Percentiles rank a stretch among this genome's conserved stretches.
phyloP scores from a whole-genome alignment of 2,329 filamentous ascomycete genomes.

The Rutstroemia sp. region DNA sequence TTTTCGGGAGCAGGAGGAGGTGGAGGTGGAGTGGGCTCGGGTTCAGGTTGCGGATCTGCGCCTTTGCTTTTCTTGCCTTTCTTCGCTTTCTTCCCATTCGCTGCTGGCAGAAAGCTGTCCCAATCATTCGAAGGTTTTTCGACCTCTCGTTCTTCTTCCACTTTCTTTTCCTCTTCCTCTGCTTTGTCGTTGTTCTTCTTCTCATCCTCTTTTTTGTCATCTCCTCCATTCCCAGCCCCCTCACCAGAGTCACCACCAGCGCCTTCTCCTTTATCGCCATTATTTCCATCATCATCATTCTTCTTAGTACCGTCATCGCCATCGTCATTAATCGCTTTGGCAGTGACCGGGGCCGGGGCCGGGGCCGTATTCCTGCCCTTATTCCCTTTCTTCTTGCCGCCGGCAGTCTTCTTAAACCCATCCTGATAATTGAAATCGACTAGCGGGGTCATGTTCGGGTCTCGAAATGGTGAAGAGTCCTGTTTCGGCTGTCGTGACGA shows the following conservation, averaged over 20 bases:
- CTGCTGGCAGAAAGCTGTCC: background rate
- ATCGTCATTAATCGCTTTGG: slow-evolving; percentile 44
- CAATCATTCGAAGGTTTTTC: background rate
- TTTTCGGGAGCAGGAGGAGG: slow-evolving; percentile 30
- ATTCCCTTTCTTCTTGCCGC: slow-evolving; percentile 33
- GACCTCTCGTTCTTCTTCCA: background rate
- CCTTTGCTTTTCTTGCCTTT: slow-evolving; percentile 41
- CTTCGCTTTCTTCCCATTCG: slow-evolving; percentile 30
- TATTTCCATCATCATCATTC: slow-evolving; percentile 30
- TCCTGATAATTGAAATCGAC: slow-evolving; percentile 52
- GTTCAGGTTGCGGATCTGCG: slow-evolving; percentile 27
- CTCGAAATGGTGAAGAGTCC: slow-evolving; percentile 34
- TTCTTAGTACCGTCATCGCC: slow-evolving; percentile 41
- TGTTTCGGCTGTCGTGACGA: slow-evolving; percentile 16
- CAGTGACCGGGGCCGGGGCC: slow-evolving; percentile 28
- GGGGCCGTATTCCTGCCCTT: slow-evolving; percentile 39
- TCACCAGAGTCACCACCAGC: slow-evolving; percentile 31
- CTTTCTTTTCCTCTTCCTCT: slow-evolving; percentile 34
- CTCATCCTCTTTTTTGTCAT: slow-evolving; percentile 34
- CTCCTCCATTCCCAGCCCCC: slow-evolving; percentile 29
- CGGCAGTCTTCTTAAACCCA: slow-evolving; percentile 48
- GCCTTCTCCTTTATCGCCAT: slow-evolving; percentile 28
- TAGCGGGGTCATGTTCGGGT: slow-evolving; percentile 38
- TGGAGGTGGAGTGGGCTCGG: slow-evolving; percentile 20
- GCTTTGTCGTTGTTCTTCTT: slow-evolving; percentile 48